Evolutionary conservation across 495 filamentous ascomycete genomes (phyloP).

Genomic region (Hypoxylon subgilvum): DNA sequence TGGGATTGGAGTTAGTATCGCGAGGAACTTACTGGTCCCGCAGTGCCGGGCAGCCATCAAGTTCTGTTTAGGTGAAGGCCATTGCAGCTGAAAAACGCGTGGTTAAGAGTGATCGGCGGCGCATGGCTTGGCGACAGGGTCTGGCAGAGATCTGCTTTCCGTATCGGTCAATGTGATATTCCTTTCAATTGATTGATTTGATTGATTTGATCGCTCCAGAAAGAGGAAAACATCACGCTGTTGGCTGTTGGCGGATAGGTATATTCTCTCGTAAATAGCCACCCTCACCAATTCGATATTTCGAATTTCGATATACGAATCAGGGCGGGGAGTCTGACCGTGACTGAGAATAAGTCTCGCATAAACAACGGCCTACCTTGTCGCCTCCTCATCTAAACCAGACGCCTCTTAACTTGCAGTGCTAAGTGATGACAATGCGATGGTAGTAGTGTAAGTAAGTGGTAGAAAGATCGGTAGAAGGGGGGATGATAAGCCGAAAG

Average conservation of each 20-base stretch:
- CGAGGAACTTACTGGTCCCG: conserved; percentile 4
- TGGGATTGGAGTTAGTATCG: background rate
- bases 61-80: conserved; percentile 2
- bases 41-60: background rate
- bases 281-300: background rate
- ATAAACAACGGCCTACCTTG: no score
- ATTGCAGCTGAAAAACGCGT: conserved; percentile 29
- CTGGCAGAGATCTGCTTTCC: conserved; percentile 32
- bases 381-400: no score
- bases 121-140: conserved; percentile 35
- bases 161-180: conserved; percentile 33
- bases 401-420: no score
- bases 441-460: no score
- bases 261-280: conserved; percentile 5
- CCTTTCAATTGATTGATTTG: no score
- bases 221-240: conserved; percentile 13
- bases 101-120: conserved; percentile 34
- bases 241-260: no score
- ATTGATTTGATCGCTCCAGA: conserved; percentile 12
- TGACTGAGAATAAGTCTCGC: no score
- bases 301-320: background rate
- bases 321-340: background rate
- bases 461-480: conserved; percentile 4
- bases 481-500: no score
- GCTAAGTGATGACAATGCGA: no score